Evolutionary conservation across 2,329 filamentous ascomycete genomes (phyloP).

Genomic region (Fusarium gaditjirri): DNA sequence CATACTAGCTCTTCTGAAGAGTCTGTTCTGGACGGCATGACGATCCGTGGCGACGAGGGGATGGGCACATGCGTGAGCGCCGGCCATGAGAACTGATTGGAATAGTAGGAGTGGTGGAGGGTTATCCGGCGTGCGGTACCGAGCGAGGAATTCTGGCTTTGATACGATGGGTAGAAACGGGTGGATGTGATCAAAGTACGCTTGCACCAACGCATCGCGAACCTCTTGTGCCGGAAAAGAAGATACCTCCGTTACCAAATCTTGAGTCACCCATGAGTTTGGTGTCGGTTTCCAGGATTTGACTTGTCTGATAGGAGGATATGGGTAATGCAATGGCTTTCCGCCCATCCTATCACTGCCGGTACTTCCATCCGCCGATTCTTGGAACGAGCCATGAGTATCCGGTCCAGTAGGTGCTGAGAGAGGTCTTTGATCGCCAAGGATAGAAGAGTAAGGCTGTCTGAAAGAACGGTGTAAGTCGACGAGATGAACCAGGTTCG

Average conservation of each 20-base stretch:
- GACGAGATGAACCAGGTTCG: conserved; percentile 39
- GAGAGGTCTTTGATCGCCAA: conserved; percentile 3
- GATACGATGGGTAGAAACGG: conserved; percentile 41
- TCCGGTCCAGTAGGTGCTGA: conserved; percentile 28
- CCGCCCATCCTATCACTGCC: conserved; percentile 19
- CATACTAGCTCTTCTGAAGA: conserved; percentile 41
- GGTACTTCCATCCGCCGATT: conserved; percentile 25
- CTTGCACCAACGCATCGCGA: conserved; percentile 36
- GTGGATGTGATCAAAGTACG: conserved; percentile 43
- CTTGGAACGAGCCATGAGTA: conserved; percentile 25
- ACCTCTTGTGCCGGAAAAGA: conserved; percentile 42
- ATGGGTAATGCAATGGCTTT: conserved; percentile 37
- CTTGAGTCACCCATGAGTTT: conserved; percentile 37
- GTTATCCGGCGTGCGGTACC: conserved; percentile 36
- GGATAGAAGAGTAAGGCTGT: conserved; percentile 33
- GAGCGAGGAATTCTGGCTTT: conserved; percentile 39
- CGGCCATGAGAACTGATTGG: conserved; percentile 42
- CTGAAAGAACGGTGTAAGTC: conserved; percentile 40
- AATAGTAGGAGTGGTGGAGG: conserved; percentile 36
- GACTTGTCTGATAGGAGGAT: conserved; percentile 39
- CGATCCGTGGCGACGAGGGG: conserved; percentile 39
- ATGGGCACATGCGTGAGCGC: conserved; percentile 39
- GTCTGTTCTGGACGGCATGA: conserved; percentile 42
- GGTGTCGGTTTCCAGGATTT: conserved; percentile 40
- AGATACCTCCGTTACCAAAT: conserved; percentile 35